phyloP scores from a whole-genome alignment of 495 filamentous ascomycete species.

The Aspergillus nidulans region DNA sequence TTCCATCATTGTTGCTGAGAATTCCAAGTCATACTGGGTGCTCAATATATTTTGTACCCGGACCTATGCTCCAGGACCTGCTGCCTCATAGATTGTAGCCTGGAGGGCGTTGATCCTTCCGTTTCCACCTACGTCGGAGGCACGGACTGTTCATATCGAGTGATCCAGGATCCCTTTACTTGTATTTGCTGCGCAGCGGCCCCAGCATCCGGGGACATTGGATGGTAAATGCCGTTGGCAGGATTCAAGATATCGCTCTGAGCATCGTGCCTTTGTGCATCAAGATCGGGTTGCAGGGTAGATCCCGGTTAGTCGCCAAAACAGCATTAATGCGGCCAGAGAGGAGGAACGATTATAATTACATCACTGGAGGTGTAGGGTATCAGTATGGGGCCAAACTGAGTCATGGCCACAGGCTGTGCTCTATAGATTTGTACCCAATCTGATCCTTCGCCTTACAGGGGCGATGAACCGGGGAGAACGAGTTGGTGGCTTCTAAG shows the following conservation, averaged over 20 bases:
- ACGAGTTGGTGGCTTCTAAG: background rate
- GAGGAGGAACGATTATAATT: background rate
- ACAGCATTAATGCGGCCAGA: background rate
- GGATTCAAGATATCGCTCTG: background rate
- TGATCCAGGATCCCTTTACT: background rate
- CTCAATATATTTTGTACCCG: constrained; percentile 4
- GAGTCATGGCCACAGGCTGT: background rate
- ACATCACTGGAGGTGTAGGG: background rate
- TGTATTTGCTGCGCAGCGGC: background rate
- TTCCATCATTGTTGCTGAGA: constrained; percentile 6
- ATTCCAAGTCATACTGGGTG: background rate
- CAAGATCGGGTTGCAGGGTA: background rate
- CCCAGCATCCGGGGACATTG: background rate
- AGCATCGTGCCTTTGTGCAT: constrained; percentile 2
- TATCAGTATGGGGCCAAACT: background rate
- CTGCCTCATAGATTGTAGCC: background rate
- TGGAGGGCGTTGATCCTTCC: constrained; percentile 15
- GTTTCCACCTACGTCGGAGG: background rate
- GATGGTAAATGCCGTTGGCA: background rate
- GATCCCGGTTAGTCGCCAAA: background rate
- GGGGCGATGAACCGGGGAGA: background rate
- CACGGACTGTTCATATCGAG: background rate
- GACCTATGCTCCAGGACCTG: background rate
- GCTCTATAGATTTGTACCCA: constrained; percentile 1
- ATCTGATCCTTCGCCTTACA: background rate